A percentile compares a stretch with the other conserved stretches of the same genome.
Conservation (phyloP, 208 protist species). For the Trypanosoma platydactyli region DNA sequence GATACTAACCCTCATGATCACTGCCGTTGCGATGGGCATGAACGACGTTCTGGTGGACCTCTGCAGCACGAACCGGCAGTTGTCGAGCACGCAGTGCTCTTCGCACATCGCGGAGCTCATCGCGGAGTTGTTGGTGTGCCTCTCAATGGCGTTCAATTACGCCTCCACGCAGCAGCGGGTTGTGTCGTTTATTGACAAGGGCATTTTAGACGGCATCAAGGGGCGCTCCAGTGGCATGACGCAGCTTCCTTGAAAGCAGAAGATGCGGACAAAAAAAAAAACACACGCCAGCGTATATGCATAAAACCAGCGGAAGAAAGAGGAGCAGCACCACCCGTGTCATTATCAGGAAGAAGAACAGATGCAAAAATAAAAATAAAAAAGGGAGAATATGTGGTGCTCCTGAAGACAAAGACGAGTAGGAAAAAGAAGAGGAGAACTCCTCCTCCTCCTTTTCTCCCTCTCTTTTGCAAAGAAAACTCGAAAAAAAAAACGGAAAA, state of each 20-base stretch:
- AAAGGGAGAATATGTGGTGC: neutral
- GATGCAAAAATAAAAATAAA: slow-evolving; percentile 1
- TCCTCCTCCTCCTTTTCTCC: too few relatives aligned
- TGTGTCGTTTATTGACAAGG: slow-evolving; percentile 83
- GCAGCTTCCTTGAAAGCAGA: slow-evolving; percentile 45
- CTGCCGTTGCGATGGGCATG: slow-evolving; percentile 75
- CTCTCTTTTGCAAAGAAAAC: too few relatives aligned
- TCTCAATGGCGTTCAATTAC: slow-evolving; percentile 70
- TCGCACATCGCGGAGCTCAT: slow-evolving; percentile 64
- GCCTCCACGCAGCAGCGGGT: slow-evolving; percentile 84
- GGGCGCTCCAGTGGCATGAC: slow-evolving; percentile 77
- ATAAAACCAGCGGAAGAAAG: too few relatives aligned
- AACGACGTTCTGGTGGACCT: slow-evolving; percentile 74
- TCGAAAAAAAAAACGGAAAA: slow-evolving; percentile 9
- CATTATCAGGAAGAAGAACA: neutral
- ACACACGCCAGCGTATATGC: neutral
- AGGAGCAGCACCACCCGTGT: too few relatives aligned
- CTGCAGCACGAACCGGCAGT: slow-evolving; percentile 46
- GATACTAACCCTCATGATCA: slow-evolving; percentile 66
- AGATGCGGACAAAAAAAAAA: neutral
- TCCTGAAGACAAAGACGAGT: slow-evolving; percentile 4
- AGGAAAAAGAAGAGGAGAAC: neutral
- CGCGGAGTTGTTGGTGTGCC: slow-evolving; percentile 57
- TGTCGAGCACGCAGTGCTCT: slow-evolving; percentile 40
- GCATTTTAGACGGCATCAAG: slow-evolving; percentile 85